Evolutionary conservation across 805 yeast genomes (phyloP).

Genomic region (Starmerella tilneyi): DNA sequence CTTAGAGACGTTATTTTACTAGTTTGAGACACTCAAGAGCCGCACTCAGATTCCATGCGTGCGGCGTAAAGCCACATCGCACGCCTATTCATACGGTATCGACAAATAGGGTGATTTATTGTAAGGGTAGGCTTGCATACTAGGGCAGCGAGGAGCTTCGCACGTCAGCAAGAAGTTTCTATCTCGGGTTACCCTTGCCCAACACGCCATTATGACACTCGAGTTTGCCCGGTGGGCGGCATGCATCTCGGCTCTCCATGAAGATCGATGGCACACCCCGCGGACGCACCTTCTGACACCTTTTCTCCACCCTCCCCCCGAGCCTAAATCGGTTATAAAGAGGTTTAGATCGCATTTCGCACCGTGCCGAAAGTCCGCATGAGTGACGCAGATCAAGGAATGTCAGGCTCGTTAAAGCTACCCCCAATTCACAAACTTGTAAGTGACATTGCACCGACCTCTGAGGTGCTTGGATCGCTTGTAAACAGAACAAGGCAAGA

Average conservation of each 20-base stretch:
- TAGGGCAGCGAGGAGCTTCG: too few species aligned
- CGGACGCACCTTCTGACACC: constrained; percentile 1
- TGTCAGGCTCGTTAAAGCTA: constrained; percentile 11
- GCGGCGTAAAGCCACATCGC: constrained; percentile 4
- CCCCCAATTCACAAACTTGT: constrained; percentile 25
- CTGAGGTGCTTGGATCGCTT: constrained; percentile 17
- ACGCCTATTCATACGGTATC: background rate
- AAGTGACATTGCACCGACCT: constrained; percentile 21
- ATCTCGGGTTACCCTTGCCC: constrained; percentile 3
- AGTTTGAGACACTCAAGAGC: background rate
- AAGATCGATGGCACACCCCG: constrained; percentile 2
- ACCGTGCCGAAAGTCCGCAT: background rate
- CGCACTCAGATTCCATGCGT: background rate
- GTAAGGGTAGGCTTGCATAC: background rate
- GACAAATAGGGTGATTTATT: background rate
- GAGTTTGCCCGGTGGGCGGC: constrained; percentile 20
- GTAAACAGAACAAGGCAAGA: background rate
- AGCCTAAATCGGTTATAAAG: background rate
- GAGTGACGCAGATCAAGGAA: constrained; percentile 1
- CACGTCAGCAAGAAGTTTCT: constrained; percentile 1
- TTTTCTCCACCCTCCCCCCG: background rate
- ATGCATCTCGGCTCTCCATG: constrained; percentile 14
- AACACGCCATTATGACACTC: background rate
- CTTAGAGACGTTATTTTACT: too few species aligned
- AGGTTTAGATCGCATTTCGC: background rate